A percentile compares a stretch with the other conserved stretches of the same genome.
Evolutionary conservation across 2,329 filamentous ascomycete species (phyloP).

Genomic region (Cylindrodendrum hubeiense): DNA sequence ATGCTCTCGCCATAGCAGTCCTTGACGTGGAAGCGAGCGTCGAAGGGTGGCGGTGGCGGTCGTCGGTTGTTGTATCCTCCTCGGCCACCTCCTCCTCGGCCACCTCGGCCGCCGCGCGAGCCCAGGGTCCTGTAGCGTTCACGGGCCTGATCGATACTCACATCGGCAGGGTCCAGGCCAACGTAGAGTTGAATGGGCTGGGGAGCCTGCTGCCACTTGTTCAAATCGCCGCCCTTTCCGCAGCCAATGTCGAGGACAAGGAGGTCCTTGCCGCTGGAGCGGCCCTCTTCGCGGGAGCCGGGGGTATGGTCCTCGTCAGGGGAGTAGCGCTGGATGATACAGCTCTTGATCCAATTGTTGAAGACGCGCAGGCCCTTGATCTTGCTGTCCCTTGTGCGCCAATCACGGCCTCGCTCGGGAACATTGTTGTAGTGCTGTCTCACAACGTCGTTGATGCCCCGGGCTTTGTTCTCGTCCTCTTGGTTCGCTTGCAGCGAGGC

Average conservation of each 20-base stretch:
- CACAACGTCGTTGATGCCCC: slow-evolving; percentile 83
- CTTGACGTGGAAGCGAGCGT: slow-evolving; percentile 89
- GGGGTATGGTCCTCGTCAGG: slow-evolving; percentile 80
- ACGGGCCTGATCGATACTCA: slow-evolving; percentile 90
- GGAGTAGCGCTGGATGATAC: slow-evolving; percentile 96
- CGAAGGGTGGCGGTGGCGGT: slow-evolving; percentile 73
- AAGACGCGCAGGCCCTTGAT: slow-evolving; percentile 95
- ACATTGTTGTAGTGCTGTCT: slow-evolving; percentile 96
- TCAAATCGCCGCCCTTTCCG: slow-evolving; percentile 94
- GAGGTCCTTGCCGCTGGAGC: slow-evolving; percentile 69
- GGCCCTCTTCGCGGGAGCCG: slow-evolving; percentile 66
- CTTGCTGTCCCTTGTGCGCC: slow-evolving; percentile 92
- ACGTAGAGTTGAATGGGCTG: slow-evolving; percentile 93
- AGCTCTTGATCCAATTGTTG: slow-evolving; percentile 99
- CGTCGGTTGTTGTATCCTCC: slow-evolving; percentile 49
- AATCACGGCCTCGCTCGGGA: slow-evolving; percentile 91
- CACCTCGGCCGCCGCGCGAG: slow-evolving; percentile 68
- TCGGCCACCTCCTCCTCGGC: slow-evolving; percentile 60
- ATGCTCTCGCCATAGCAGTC: slow-evolving; percentile 92
- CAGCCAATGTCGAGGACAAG: slow-evolving; percentile 94
- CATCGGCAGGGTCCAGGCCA: slow-evolving; percentile 90
- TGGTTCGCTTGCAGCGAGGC: slow-evolving; percentile 52
- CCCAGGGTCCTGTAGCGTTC: slow-evolving; percentile 85
- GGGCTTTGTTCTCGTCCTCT: slow-evolving; percentile 55
- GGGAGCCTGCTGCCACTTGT: slow-evolving; percentile 97